Evolutionary conservation across 2,329 filamentous ascomycete genomes (phyloP), one percentile per base, ranked within the genome.

Genomic region (Sarocladium oryzae): DNA sequence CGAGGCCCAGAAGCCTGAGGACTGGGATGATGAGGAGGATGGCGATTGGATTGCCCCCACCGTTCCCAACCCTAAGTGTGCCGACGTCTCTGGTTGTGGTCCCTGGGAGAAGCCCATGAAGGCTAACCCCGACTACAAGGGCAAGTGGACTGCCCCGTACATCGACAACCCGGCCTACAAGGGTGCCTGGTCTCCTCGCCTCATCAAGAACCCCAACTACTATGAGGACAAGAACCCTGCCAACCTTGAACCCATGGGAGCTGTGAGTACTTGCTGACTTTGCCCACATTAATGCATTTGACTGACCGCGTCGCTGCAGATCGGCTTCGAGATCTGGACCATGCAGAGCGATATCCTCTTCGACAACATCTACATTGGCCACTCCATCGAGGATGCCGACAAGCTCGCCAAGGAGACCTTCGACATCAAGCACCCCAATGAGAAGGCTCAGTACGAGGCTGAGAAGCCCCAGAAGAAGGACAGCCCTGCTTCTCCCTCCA

Each of bases 1-100:
- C 52, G 90, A 96, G 76, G 90, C 92, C 49, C 79, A 88, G 77
- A 99, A 97, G 86, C 93, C 93, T 56, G 91, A 96, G 75, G 93
- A 97, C 69, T 99, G 93, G 93, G 92, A 96, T 74, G 92, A 99
- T 54, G 93, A 99, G 77, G 93, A 99, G 77, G 93, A 99, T 70
- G 93, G 93, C 70, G 93, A 99, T 77, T 99, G 91, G 90, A 71
- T 95, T 60, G 75, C 91, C 50, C 93, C 92, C 53, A 90, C 85
- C 51, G 83, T 99, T 51, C 81, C 89, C 68, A 97, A 99, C 84
- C 88, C 92, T 71, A 96, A 96, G 83, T 97, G 93, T 67, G 82
- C 85, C 58, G 92, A 97, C 53, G 88, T 77, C 59, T 91, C 92
- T 75, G 93, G 93, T 65, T 97, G 93, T 71, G 93, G 93, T 63